Evolutionary conservation across 1,284 basidiomycete genomes (phyloP), one percentile per base, ranked within the genome.

Genomic region (Trametes sp.): DNA sequence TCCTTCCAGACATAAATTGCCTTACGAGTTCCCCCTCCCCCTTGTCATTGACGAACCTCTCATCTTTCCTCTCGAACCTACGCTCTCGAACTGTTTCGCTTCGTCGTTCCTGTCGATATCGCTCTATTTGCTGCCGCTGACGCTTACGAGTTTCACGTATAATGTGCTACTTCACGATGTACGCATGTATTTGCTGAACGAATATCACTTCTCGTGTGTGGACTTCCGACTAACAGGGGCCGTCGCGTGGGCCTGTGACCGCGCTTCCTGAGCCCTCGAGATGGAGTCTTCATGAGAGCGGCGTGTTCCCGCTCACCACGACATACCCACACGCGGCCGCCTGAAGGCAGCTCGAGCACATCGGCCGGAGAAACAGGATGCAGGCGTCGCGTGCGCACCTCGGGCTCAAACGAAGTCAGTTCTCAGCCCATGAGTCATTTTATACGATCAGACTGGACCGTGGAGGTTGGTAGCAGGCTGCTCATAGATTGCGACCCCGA

Each of bases 131-230:
- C 54, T 51, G 59, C 55, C 28, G 33, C 59, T 55, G 38, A 57
- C 62, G 53, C 36, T 65, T 53, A 67, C 61, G 66, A 67, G 55
- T 58, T 36, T 60, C 57, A 67, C 57, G 61, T 59, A 46, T 64
- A 59, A 63, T 67, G 58, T 62, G 52, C 29, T 62, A 64, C 59
- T 56, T 63, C 28, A 62, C 54, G 56, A 65, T 67, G 61, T 67
- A 60, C 51, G 55, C 55, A 42, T 64, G 65, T 66, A 61, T 57
- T 41, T 50, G 38, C n/a, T 51, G 51, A 54, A 60, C 46, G 50
- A 59, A 59, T 60, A 44, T 26, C 26, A 57, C 51, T 5, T 38
- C n/a, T 11, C 24, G 26, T 54, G 14, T 61, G n/a, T 36, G 52
- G 41, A 54, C 24, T 21, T 23, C 9, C 16, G 24, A n/a, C n/a